Evolutionary conservation across 192 early-diverging fungal genomes (phyloP), one percentile per base, ranked within the genome.

Genomic region (Coemansia sp.): DNA sequence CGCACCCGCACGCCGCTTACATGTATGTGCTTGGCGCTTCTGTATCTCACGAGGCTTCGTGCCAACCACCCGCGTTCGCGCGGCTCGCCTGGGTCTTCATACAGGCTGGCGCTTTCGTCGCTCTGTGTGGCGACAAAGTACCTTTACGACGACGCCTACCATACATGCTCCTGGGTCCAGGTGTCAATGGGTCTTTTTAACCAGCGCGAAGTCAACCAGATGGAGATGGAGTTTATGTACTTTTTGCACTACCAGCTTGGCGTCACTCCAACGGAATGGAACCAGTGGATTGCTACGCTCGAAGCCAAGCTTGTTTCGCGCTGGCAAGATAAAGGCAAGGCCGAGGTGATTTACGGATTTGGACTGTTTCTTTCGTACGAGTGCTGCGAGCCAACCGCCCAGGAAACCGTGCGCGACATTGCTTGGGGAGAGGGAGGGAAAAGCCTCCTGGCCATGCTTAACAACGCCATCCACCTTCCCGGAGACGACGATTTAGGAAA

Each of bases 91-190:
- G 85, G 85, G 21, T 76, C 80, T 39, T 85, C 84, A 6, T 86
- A 88, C 52, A 75, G 89, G 20, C 85, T 91, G 61, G 86, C 88
- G 34, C 74, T 91, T 18, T 82, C 89, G 23, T 79, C 87, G 29
- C 82, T 91, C 33, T 86, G 88, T 49, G 72, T 89, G 33, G 87
- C 89, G 16, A 84, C 84, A 70, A 91, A 91, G 73, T 88, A 82
- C 56, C 81, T 88, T 12, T 85, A 88, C 57, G 89, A 91, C 72
- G 81, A 86, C 60, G 87, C 86, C 42, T 89, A 87, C 71, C 79
- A 83, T 64, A 89, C 86, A 58, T 83, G 86, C 51, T 88, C 89
- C 20, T 91, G 89, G 89, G 81, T 84, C 13, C 79, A 83, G 64
- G 87, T 88, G 10, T 81, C 79, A 9, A 80, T 78, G 71, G 83